Base-by-base conservation (phyloP, 2,329 filamentous ascomycete species). In the Claviceps lovelessii region DNA sequence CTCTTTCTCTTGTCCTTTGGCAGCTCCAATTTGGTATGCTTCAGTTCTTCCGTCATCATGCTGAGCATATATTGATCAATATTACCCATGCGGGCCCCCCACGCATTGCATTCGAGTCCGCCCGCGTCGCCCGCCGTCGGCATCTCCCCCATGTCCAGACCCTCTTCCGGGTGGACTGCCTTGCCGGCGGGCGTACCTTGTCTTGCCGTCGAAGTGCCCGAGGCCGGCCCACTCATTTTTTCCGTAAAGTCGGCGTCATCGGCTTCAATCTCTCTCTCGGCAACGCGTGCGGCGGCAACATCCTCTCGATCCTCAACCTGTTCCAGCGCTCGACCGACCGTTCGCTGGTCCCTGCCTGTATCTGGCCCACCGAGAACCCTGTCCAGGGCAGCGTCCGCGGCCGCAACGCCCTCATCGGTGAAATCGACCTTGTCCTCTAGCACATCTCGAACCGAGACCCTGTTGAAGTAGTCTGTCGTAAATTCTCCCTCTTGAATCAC, bases 401-500 rank as follows among this genome's bases (percentile, higher is more conserved):
- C 86, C 28, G 85, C 84, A 56, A 86, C 80, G 0, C 76, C 76
- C 52, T 70, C 64, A 51, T 67, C 69, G 33, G 63, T 68, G 1
- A 66, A 65, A 57, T 83, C 80, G 0, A 77, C 73, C 44, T 80
- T 76, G 13, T 79, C 77, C 53, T 77, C 79, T 31, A 88, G 74
- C 52, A 87, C 83, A 57, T 88, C 86, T 42, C 80, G 77, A 52
- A 85, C 83, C 73, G 61, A 90, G 47, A 87, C 75, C 62, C 85
- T 89, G 63, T 90, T 90, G 70, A 95, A 91, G 67, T 95, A 90
- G 64, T 98, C 93, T 0, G 93, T 98, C 0, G 91, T 98, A 68
- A 98, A 98, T 61, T 91, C 90, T 58, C 93, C 93, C 67, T 97
- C 93, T 66, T 98, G 94, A 61, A 98, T 98, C 55, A 98, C 90